Evolutionary conservation across 179 eudicot species (phyloP), one percentile per base, ranked within the genome.

Genomic region (Patellifolia procumbens): DNA sequence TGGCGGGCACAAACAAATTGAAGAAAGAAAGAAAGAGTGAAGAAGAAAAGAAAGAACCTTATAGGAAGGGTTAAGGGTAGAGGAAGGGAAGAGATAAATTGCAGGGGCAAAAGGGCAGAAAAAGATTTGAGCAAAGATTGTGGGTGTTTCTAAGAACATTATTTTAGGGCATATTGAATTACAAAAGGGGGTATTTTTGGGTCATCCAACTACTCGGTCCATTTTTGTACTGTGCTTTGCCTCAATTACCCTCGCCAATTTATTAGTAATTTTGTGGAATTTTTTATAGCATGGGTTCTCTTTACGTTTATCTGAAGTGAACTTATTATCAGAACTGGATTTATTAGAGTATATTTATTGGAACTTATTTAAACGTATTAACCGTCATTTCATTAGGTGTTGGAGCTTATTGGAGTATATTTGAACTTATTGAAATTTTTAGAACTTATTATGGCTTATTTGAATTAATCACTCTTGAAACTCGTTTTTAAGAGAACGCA

Each of bases 111-210:
- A 78, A 63, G 75, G 79, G 78, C 32, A 74, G 67, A 31, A 48
- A 29, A 71, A 65, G 60, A 76, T 19, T 72, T 72, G 77, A 48
- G 69, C 34, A 66, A 70, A 29, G 22, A 43, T 42, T 78, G 75
- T 64, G 29, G 71, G 59, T 13, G 76, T 68, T 78, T 53, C 52
- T 46, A 65, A 70, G 73, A 53, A 29, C 69, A 48, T 22, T 64
- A 45, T 62, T 28, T 80, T 70, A 80, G 76, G 80, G 80, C 56
- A 26, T 79, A 19, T 12, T 53, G 22, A 35, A 43, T 13, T 48
- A 5, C 34, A 0, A n/a, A 59, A 51, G 32, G 37, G 84, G 84
- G 84, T 74, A 81, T 81, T 77, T 81, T 81, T 81, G 84, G 84
- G 78, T 81, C 72, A 81, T 77, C 81, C 74, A 1, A 1, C 10